Conservation (phyloP, 179 eudicot species). For the Camellia oleifera region DNA sequence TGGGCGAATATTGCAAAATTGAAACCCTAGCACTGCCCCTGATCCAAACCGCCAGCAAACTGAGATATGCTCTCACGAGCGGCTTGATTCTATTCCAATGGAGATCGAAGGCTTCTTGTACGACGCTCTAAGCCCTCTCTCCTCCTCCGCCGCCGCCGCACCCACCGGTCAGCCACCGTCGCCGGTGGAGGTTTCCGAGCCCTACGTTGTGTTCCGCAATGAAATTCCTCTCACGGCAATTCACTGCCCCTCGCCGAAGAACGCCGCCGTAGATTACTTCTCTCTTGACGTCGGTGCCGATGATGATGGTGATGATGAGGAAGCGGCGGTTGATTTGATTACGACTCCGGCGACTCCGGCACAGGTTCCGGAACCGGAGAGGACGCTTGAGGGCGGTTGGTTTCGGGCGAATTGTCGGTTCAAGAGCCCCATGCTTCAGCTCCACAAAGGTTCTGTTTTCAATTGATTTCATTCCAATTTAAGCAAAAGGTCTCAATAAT, state of each 20-base stretch:
- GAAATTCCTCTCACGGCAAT: constrained; percentile 42
- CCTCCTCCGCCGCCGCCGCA: background rate
- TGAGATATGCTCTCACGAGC: too few relatives aligned
- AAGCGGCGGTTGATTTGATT: background rate
- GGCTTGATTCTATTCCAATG: constrained; percentile 4
- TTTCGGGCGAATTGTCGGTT: constrained; percentile 73
- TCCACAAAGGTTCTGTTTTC: constrained; percentile 64
- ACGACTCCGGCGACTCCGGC: constrained; percentile 20
- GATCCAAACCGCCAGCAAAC: too few relatives aligned
- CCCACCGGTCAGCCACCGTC: background rate
- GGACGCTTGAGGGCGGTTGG: constrained; percentile 81
- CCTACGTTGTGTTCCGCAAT: constrained; percentile 63
- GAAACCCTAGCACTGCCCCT: too few relatives aligned
- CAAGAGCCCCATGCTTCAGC: constrained; percentile 92
- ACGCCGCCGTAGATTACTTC: constrained; percentile 58
- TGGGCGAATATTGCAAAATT: too few relatives aligned
- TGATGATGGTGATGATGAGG: background rate
- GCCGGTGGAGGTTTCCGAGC: constrained; percentile 22
- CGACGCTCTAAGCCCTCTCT: constrained; percentile 23
- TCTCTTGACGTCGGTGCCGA: constrained; percentile 53
- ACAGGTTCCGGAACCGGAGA: constrained; percentile 27
- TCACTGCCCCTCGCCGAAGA: constrained; percentile 22
- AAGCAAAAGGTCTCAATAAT: background rate
- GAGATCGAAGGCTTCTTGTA: constrained; percentile 16
- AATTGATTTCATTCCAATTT: background rate